phyloP scores from a whole-genome alignment of 2,329 filamentous ascomycete species.

The Fusarium tricinctum region DNA sequence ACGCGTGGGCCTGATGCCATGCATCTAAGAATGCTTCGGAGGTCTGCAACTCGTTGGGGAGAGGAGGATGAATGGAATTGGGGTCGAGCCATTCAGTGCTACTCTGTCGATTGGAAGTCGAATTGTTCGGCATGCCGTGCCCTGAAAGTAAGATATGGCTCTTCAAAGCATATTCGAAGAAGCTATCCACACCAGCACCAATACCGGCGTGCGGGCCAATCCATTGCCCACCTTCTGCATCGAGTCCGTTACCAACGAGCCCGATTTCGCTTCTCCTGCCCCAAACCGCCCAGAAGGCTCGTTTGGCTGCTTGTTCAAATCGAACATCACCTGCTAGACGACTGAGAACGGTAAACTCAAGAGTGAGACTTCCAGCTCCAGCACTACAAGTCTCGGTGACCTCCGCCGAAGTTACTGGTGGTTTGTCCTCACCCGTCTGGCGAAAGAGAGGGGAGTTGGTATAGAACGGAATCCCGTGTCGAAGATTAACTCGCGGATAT shows the following conservation, averaged over 20 bases:
- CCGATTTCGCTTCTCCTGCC: constrained; percentile 85
- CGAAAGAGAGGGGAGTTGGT: constrained; percentile 84
- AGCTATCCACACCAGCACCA: constrained; percentile 96
- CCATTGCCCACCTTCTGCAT: constrained; percentile 92
- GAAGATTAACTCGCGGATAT: constrained; percentile 93
- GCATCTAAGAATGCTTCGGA: constrained; percentile 83
- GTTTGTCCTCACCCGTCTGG: constrained; percentile 54
- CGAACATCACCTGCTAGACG: constrained; percentile 85
- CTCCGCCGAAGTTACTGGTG: constrained; percentile 66
- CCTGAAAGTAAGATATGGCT: constrained; percentile 91
- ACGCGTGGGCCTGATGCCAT: constrained; percentile 88
- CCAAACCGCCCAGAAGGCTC: constrained; percentile 99
- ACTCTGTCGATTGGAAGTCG: constrained; percentile 58
- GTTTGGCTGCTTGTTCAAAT: constrained; percentile 92
- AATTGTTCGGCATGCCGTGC: constrained; percentile 68
- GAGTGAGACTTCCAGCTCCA: constrained; percentile 92
- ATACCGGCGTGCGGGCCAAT: constrained; percentile 91
- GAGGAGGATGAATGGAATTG: constrained; percentile 71
- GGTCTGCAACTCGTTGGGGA: constrained; percentile 76
- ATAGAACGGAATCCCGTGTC: constrained; percentile 93
- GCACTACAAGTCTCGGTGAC: constrained; percentile 97
- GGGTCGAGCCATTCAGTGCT: constrained; percentile 70
- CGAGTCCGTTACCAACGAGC: constrained; percentile 90
- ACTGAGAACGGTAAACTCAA: constrained; percentile 93
- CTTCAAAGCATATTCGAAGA: constrained; percentile 98